Evolutionary conservation across 2,329 filamentous ascomycete genomes (phyloP), one percentile per base, ranked within the genome.

Genomic region (Bertia moriformis): DNA sequence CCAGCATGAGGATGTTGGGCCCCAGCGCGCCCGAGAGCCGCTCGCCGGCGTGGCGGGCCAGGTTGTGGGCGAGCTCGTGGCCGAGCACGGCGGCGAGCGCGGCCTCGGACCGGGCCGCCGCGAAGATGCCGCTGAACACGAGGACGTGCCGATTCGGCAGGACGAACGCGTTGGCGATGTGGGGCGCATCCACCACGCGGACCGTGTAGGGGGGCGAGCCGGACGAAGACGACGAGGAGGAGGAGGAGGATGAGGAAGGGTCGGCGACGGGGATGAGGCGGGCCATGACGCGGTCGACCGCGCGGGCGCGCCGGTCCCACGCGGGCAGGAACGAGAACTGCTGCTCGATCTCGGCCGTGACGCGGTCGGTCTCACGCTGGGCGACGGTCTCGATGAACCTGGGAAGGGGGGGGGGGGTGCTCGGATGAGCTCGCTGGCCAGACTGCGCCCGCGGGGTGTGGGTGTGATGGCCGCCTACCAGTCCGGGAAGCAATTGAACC

Each of bases 131-230:
- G 45, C 73, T 79, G 51, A 76, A 81, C 2, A 89, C 82, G 52
- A 88, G 88, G 1, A 89, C 82, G 49, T 87, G 86, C 18, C 83
- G 82, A 3, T 76, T 82, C 0, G 83, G 83, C 4, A 86, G 67
- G 1, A 89, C 82, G 50, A 88, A 86, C 0, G 83, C 83, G 49
- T 89, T 89, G 45, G 68, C 66, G 29, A 69, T 70, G 30, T 49
- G 45, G 15, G 65, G 63, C 43, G 78, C 76, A n/a, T 83, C 69
- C 48, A 89, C 85, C 4, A 89, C 82, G 48, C 70, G 65, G 3
- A 88, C 67, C 57, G 86, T 78, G 83, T 83, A 88, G 12, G 72
- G 52, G 41, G 54, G 42, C 45, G 68, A 58, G 44, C 67, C 57
- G 40, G 55, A 49, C 60, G 83, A n/a, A n/a, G n/a, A n/a, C n/a